Base-by-base conservation (phyloP, 345 rosid genomes). In the Bruguiera sexangula region DNA sequence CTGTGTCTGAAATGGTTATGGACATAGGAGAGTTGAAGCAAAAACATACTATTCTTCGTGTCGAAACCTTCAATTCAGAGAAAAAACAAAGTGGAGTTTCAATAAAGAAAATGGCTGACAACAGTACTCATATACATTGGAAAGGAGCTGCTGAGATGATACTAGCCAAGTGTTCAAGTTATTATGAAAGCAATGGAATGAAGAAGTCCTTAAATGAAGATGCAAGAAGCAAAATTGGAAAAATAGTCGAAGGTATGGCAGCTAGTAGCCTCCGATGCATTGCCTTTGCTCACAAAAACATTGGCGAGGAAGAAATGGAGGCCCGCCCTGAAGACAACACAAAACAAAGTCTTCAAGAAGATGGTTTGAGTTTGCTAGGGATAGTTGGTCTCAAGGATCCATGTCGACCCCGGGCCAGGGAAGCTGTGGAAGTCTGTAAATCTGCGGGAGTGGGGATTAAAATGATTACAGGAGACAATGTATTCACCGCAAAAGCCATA, bases 81-180 rank as follows among this genome's bases (percentile, higher is more conserved):
- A 79, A 79, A 60, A 79, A 75, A 75, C 68, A 69, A 67, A 79
- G 78, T 34, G 78, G 78, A 27, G 65, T 68, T 74, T 68, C 78
- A 24, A 57, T 74, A 46, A 62, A 60, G 59, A 68, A 62, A 24
- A 54, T 30, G 63, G 69, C 31, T 24, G 78, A 74, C 60, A 56
- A 74, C 36, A 69, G 67, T 13, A 26, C 63, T 22, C 73, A 73
- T 37, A 65, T 55, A 26, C 73, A 66, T 18, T 78, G 78, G 75
- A 78, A 74, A 75, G 82, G 82, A 58, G 79, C 75, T n/a, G 70
- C 81, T 18, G 81, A 78, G 62, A 73, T 73, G 68, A 69, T 78
- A 65, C 16, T 76, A 53, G 68, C 50, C 10, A 54, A 70, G 79
- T 71, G 75, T 48, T 43, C 78, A 18, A 21, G 43, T 57, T 74